Evolutionary conservation across 2,329 filamentous ascomycete species (phyloP), one percentile per base, ranked within the genome.

Genomic region (Apiospora hydei): DNA sequence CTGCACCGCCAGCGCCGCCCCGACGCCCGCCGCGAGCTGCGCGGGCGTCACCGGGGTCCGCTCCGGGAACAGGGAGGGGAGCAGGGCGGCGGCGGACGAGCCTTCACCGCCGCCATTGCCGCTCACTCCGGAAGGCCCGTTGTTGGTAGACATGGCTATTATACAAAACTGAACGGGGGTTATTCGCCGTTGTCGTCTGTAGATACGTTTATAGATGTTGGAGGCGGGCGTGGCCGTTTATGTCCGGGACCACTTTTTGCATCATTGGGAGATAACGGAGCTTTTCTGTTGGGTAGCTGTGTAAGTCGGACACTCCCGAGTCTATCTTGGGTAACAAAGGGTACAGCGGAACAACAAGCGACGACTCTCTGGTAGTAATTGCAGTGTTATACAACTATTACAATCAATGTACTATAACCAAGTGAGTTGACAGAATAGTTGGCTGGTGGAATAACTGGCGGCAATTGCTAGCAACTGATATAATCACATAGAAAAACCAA

Each of bases 1-100:
- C 78, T 88, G 86, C 26, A 87, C 79, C 4, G 71, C 73, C 21
- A 87, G 81, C 72, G 82, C 84, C 67, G 78, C 78, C 14, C 79
- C 74, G 47, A 86, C 80, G 21, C 80, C 83, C n/a, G 78, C 76
- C 49, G 81, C 77, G 67, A 86, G 82, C 76, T 87, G 84, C 1
- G 75, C 67, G 41, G 78, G 69, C 3, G 82, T 84, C 47, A 84
- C 80, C 1, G 80, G 77, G 44, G 71, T 80, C 53, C 82, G 82
- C 21, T 71, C 64, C 44, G 82, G 83, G 72, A 84, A 84, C 70
- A 82, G 77, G 43, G 76, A 67, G 5, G 80, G 78, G 38, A 77
- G 74, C 4, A 72, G 61, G 13, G 61, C 53, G 13, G 69, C 72
- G 34, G 34, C 73, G 30, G 57, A 34, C 4, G 57, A 64, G 57